These are phyloP conservation scores for Amanita phalloides DNA, from an alignment of 768 basidiomycete genomes.

Conservation along the genomic window DNA sequence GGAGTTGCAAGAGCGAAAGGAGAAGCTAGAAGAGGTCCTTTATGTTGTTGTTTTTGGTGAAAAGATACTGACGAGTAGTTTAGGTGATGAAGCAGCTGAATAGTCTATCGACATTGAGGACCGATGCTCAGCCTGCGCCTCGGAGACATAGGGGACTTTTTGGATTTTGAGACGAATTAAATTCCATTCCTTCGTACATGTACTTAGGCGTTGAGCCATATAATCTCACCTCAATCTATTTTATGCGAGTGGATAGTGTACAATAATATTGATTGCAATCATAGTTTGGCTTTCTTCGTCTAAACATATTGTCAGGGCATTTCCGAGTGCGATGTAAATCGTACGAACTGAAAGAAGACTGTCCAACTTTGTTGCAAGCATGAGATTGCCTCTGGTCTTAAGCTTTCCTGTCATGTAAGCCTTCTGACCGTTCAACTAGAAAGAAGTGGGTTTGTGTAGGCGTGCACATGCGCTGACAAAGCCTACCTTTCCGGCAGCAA, in stretches of 20 bases:
- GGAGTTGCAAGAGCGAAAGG: conserved; percentile 92
- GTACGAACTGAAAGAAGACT: conserved; percentile 62
- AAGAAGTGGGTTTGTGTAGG: neutral
- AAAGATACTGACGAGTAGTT: neutral
- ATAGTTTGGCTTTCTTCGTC: conserved; percentile 37
- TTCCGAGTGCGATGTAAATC: neutral
- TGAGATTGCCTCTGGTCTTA: conserved; percentile 87
- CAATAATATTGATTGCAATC: conserved; percentile 9
- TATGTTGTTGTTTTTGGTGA: neutral
- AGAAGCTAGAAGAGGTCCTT: conserved; percentile 88
- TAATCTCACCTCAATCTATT: neutral
- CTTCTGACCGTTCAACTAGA: conserved; percentile 79
- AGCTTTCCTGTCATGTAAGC: conserved; percentile 94
- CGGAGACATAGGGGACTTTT: conserved; percentile 74
- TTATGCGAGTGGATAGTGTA: neutral
- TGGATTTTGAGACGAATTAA: conserved; percentile 39
- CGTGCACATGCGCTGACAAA: neutral
- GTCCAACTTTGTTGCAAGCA: conserved; percentile 90
- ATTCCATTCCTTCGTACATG: neutral
- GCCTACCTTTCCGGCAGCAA: conserved; percentile 62
- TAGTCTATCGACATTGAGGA: conserved; percentile 77
- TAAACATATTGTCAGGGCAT: conserved; percentile 9
- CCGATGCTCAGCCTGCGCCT: conserved; percentile 67
- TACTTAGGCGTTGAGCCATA: neutral
- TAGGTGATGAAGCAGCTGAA: conserved; percentile 96